Conservation (phyloP, 495 filamentous ascomycete genomes). For the Parathielavia hyrcaniae region DNA sequence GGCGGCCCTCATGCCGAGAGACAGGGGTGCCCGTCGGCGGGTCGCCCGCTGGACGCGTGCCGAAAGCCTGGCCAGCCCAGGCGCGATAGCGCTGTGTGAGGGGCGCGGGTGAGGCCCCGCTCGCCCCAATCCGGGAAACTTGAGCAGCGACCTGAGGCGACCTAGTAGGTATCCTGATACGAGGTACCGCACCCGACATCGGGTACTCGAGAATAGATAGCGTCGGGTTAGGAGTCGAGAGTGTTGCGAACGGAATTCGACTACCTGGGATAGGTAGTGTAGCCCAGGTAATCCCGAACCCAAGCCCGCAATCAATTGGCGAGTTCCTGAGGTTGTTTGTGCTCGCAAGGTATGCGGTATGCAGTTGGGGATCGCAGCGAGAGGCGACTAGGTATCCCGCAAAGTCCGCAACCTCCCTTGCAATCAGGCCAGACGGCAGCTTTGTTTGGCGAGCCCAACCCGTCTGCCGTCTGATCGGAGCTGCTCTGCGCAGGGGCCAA, state of each 20-base stretch:
- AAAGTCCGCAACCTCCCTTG: not conserved
- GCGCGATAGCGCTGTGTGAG: not conserved
- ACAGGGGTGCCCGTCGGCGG: constrained; percentile 27
- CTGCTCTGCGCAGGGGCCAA: not conserved
- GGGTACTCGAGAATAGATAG: too few relatives aligned
- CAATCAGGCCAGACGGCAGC: too few relatives aligned
- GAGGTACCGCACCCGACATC: too few relatives aligned
- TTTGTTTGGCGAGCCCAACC: not conserved
- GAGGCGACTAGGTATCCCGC: not conserved
- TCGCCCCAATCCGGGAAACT: too few relatives aligned
- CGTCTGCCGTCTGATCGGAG: not conserved
- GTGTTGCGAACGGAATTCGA: not conserved
- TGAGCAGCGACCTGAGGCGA: too few relatives aligned
- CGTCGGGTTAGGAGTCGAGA: not conserved
- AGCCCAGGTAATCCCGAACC: not conserved
- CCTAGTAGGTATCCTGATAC: too few relatives aligned
- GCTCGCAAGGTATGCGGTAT: too few relatives aligned
- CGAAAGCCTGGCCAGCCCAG: constrained; percentile 10
- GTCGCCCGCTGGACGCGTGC: constrained; percentile 25
- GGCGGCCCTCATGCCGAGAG: constrained; percentile 33
- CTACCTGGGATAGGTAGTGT: not conserved
- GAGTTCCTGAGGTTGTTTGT: not conserved
- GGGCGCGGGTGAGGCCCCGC: not conserved
- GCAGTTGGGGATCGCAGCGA: not conserved
- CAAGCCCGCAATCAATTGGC: not conserved